phyloP scores from a whole-genome alignment of 2,329 filamentous ascomycete genomes.

The Pestalotiopsis sp. region DNA sequence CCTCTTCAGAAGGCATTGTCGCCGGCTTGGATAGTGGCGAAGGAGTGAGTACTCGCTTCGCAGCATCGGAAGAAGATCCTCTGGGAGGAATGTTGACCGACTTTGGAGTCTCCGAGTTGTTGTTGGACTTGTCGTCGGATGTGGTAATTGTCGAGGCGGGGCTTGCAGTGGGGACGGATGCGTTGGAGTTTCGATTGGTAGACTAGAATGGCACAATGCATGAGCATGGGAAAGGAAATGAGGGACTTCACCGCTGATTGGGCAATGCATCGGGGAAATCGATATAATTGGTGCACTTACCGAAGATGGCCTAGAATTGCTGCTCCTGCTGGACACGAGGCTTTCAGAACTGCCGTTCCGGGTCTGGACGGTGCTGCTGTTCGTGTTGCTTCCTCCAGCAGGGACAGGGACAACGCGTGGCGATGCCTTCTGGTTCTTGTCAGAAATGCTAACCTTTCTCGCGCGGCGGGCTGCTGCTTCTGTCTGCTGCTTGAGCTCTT shows the following conservation, averaged over 20 bases:
- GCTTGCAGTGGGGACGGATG: slow-evolving; percentile 52
- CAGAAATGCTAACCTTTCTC: slow-evolving; percentile 32
- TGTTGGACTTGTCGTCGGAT: slow-evolving; percentile 46
- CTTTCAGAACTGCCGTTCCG: slow-evolving; percentile 69
- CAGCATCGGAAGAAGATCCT: slow-evolving; percentile 66
- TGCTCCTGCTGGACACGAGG: slow-evolving; percentile 59
- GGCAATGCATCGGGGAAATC: slow-evolving; percentile 35
- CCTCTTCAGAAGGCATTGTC: slow-evolving; percentile 59
- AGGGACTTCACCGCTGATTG: slow-evolving; percentile 46
- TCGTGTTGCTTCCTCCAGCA: slow-evolving; percentile 29
- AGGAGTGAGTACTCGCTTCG: slow-evolving; percentile 67
- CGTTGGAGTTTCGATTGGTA: slow-evolving; percentile 59
- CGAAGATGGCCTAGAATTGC: slow-evolving; percentile 64
- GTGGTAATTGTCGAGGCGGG: slow-evolving; percentile 48
- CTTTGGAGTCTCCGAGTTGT: slow-evolving; percentile 57
- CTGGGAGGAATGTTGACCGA: slow-evolving; percentile 63
- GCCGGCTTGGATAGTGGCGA: slow-evolving; percentile 76
- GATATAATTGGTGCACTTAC: slow-evolving; percentile 53
- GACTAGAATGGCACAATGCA: slow-evolving; percentile 46
- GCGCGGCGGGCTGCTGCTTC: slow-evolving; percentile 38
- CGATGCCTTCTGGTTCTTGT: slow-evolving; percentile 43
- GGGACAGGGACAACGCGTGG: slow-evolving; percentile 37
- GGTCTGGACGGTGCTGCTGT: slow-evolving; percentile 30
- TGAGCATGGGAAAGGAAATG: slow-evolving; percentile 48
- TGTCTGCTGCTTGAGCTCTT: slow-evolving; percentile 36